Evolutionary conservation across 495 filamentous ascomycete genomes (phyloP), one percentile per base, ranked within the genome.

Genomic region (Cercophora samala): DNA sequence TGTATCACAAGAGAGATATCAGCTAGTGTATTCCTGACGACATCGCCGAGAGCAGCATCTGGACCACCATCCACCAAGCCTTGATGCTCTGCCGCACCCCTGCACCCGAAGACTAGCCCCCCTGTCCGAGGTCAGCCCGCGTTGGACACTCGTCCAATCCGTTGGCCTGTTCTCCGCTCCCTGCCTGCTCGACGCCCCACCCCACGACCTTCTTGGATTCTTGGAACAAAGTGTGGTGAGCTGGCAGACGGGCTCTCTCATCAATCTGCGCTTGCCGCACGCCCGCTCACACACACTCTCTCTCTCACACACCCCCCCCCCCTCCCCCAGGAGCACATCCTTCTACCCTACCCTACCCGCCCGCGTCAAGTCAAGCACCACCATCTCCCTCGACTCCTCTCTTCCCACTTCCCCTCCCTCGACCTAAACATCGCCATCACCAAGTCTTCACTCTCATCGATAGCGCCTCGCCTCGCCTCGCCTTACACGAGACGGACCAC

Each of bases 141-240:
- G 63, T 64, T 67, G 37, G 60, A 66, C 52, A 19, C 63, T 66
- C 64, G 52, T 65, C 75, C 75, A 74, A 73, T 74, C 73, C 66
- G 25, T 68, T 71, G 56, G 61, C 62, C 65, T 60, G 62, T 22
- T 62, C 59, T 68, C 60, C 66, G 46, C 69, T 66, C 68, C 67
- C 70, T 70, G 69, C 64, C 66, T 68, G 66, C 22, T 18, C 26
- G 24, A 6, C 56, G 67, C 67, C 66, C 74, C 72, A 76, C 74
- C 66, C 15, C 58, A 13, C 61, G 68, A 65, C 69, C 58, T 62
- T 71, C 70, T 73, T 74, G 72, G 72, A 75, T 62, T 71, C 70
- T 73, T 74, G 72, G 72, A 75, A 74, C 72, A 70, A 70, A 72
- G 63, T 72, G 62, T 70, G 68, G 74, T 75, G 75, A 70, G 73